Evolutionary conservation across 75 land plant genomes (phyloP), one percentile per base, ranked within the genome.

Genomic region (Adiantum capillusveneris): DNA sequence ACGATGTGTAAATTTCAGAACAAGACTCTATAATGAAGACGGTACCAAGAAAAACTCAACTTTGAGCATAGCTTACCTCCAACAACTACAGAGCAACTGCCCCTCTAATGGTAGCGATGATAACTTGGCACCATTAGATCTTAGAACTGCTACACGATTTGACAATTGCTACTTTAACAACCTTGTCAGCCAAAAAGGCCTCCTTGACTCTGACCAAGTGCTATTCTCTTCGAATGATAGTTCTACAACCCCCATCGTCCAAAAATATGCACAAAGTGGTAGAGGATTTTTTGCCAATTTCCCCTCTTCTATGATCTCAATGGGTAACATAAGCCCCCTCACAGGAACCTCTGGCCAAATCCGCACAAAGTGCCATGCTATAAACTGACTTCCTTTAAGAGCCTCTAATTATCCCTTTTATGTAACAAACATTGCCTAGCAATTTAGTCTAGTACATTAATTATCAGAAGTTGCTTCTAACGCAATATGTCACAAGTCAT

Each of bases 41-140:
- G 56, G 30, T 25, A 53, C 42, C 29, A 58, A 57, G 0, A 1
- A 25, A 0, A 85, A 79, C 19, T 68, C 85, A 29, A 58, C 73
- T 53, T 63, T 84, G 16, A 72, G 76, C 25, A 27, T 63, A 6
- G 18, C 18, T 41, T 82, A 73, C 31, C 81, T 74, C 0, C 11
- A 22, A 5, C 21, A 48, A 1, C 67, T 75, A 1, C 62, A 70
- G 55, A 29, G 25, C 1, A 48, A 2, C 9, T 88, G 94, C 50
- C 86, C 94, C 0, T 11, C 6, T 0, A 24, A n/a, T 3, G 41
- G 65, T n/a, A 79, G 74, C 22, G 73, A 76, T 62, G 59, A 51
- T 13, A 74, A 70, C 46, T 65, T 71, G 1, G 70, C 79, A 7
- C 70, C 74, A 2, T 45, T 84, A 7, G 88, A 88, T 44, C 16